phyloP scores from a whole-genome alignment of 331 rosid genomes.

The Saraca asoca region DNA sequence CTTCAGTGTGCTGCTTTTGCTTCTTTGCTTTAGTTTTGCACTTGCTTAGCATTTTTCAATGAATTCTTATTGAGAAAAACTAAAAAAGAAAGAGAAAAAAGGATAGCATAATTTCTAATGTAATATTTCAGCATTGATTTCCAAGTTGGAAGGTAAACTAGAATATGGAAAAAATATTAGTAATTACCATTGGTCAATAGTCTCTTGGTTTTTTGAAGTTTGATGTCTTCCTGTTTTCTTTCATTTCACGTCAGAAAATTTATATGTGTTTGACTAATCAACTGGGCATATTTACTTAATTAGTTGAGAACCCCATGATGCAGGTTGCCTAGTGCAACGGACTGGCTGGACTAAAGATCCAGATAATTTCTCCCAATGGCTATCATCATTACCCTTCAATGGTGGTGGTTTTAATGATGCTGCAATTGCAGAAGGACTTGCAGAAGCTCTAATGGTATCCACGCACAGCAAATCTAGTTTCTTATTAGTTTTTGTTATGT shows the following conservation, averaged over 20 bases:
- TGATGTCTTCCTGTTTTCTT: slow-evolving; percentile 21
- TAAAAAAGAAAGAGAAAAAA: not conserved
- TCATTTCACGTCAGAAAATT: slow-evolving; percentile 12
- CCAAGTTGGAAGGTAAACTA: not conserved
- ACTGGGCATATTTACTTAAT: slow-evolving; percentile 19
- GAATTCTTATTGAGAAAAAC: not conserved
- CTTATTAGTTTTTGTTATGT: slow-evolving; percentile 12
- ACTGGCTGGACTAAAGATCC: slow-evolving; percentile 92
- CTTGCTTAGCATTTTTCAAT: slow-evolving; percentile 18
- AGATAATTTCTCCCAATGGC: slow-evolving; percentile 72
- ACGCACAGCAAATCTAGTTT: slow-evolving; percentile 8
- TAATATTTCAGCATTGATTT: not conserved
- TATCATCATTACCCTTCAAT: slow-evolving; percentile 70
- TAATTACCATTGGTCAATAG: slow-evolving; percentile 11
- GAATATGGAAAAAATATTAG: slow-evolving; percentile 7
- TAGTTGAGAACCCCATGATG: slow-evolving; percentile 34
- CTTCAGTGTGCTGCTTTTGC: slow-evolving; percentile 3
- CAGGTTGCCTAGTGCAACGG: slow-evolving; percentile 82
- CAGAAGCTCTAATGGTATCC: slow-evolving; percentile 90
- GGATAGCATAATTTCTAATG: slow-evolving; percentile 3
- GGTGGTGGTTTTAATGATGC: slow-evolving; percentile 93
- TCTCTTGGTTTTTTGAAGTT: slow-evolving; percentile 24
- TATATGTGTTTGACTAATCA: slow-evolving; percentile 22
- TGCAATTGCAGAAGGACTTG: slow-evolving; percentile 96
- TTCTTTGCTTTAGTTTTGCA: not conserved